Evolutionary conservation across 108 stramenopile species (phyloP), one percentile per base, ranked within the genome.

Genomic region (Cyclotella atomus): DNA sequence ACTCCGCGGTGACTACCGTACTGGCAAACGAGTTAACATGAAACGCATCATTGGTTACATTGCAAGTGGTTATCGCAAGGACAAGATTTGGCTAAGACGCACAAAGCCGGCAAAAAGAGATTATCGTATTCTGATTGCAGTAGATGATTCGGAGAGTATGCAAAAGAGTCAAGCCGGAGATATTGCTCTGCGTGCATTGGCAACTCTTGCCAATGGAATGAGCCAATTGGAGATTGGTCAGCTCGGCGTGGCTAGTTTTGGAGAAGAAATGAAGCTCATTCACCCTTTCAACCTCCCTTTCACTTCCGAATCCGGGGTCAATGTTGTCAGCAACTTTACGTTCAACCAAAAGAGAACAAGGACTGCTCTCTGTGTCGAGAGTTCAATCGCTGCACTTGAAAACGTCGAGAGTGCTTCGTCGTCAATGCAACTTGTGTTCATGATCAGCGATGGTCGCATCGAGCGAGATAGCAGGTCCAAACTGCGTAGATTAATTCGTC

Each of bases 21-120:
- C 97, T 2, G 99, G 99, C 8, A 99, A 99, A 65, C 66, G 99
- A 44, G 96, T 99, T 68, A 98, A 99, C 80, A 98, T 99, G 98
- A 94, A 97, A 59, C 87, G 95, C 21, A 98, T 99, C n/a, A 98
- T 99, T 73, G 88, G 94, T 2, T 99, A 99, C 79, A 97, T 99
- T 61, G 99, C 99, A 27, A 95, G 94, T 57, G 97, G 97, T 20
- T 99, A 97, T 75, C 86, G 99, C 20, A 98, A 97, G 77, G 99
- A 99, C 76, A 97, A 97, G 79, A 99, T 99, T 59, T 99, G 99
- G 99, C 84, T 99, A n/a, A 84, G 98, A 21, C 76, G 99, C 45
- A 98, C 99, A 15, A 99, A 98, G 77, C 97, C 98, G n/a, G 95
- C 97, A 23, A 98, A 99, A 79, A 79, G 99, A 44, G 91, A 94